These are phyloP conservation scores for Pezicula radicicola DNA, from an alignment of 2,329 filamentous ascomycete genomes.

Conservation along the genomic window DNA sequence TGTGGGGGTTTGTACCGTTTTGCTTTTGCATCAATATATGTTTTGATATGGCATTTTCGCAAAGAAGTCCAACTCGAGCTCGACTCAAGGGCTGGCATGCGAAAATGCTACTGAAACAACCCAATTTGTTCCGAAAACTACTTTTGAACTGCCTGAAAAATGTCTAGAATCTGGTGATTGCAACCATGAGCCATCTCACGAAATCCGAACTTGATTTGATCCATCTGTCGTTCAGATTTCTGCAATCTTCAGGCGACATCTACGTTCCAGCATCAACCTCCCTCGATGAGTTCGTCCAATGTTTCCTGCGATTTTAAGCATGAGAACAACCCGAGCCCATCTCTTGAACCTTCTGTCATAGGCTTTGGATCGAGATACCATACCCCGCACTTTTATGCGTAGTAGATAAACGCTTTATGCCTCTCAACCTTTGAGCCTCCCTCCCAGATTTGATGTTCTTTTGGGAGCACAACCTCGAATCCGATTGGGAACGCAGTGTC, in stretches of 20 bases:
- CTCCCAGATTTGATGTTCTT: not conserved
- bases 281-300: slow-evolving; percentile 9
- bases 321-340: not conserved
- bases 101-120: too few species aligned
- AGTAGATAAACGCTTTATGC: not conserved
- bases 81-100: too few species aligned
- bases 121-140: too few species aligned
- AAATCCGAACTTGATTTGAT: slow-evolving; percentile 1
- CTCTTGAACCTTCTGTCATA: not conserved
- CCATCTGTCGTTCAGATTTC: slow-evolving; percentile 5
- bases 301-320: slow-evolving; percentile 1
- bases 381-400: slow-evolving; percentile 10
- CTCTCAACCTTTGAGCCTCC: not conserved
- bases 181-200: too few species aligned
- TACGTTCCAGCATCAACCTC: not conserved
- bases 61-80: too few species aligned
- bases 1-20: too few species aligned
- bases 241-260: not conserved
- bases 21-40: too few species aligned
- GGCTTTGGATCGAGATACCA: not conserved
- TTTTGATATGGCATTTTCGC: too few species aligned
- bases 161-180: too few species aligned
- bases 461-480: not conserved
- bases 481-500: too few species aligned
- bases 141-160: too few species aligned